Conservation (phyloP, 495 filamentous ascomycete genomes). For the Astrothelium macrocarpum region DNA sequence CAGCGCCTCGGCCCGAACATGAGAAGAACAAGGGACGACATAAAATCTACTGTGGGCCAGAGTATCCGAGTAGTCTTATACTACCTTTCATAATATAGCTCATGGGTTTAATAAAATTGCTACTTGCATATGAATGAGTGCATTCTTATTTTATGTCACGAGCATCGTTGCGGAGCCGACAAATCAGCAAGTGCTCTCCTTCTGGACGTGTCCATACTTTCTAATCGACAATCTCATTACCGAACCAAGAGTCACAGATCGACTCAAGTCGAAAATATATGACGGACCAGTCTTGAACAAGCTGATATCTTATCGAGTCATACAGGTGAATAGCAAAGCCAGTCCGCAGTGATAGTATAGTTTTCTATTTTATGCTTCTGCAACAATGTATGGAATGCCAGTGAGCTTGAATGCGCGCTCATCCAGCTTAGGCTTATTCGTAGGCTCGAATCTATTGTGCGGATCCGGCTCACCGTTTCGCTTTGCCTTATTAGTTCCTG, state of each 20-base stretch:
- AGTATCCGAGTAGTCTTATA: constrained; percentile 31
- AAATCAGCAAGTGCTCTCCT: too few relatives aligned
- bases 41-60: constrained; percentile 28
- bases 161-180: too few relatives aligned
- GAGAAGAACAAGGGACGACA: constrained; percentile 32
- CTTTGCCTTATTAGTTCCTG: constrained; percentile 15
- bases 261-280: too few relatives aligned
- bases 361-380: not conserved
- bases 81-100: constrained; percentile 25
- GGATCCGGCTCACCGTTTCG: constrained; percentile 29
- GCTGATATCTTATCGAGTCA: too few relatives aligned
- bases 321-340: too few relatives aligned
- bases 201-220: too few relatives aligned
- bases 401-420: constrained; percentile 32
- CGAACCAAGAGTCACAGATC: too few relatives aligned
- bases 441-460: constrained; percentile 29
- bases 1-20: constrained; percentile 27
- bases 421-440: constrained; percentile 28
- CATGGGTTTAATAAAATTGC: too few relatives aligned
- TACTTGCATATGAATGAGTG: not conserved
- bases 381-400: constrained; percentile 16
- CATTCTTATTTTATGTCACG: too few relatives aligned
- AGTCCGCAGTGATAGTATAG: too few relatives aligned
- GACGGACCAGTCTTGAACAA: too few relatives aligned
- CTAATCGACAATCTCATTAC: too few relatives aligned